These are phyloP conservation scores for Plantago lanceolata DNA, from an alignment of 305 asterid species.

Conservation along the genomic window DNA sequence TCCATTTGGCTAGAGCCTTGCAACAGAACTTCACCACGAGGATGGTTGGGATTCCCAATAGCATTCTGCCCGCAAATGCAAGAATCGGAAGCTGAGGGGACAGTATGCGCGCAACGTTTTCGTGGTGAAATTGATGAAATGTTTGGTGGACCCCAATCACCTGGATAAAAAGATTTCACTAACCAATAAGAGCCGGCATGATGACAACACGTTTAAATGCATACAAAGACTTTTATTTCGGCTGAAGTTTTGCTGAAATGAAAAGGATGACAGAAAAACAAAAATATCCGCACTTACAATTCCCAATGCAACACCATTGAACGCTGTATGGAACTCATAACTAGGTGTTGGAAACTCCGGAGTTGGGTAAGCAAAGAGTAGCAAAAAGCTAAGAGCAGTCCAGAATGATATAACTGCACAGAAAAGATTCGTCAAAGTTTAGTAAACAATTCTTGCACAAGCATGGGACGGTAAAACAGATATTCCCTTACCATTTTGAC, in stretches of 20 bases:
- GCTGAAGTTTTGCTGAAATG: background rate
- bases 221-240: background rate
- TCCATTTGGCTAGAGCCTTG: slow-evolving; percentile 88
- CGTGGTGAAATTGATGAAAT: slow-evolving; percentile 84
- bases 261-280: slow-evolving; percentile 7
- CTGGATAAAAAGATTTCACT: slow-evolving; percentile 39
- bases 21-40: slow-evolving; percentile 79
- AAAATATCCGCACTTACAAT: slow-evolving; percentile 56
- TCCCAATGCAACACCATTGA: slow-evolving; percentile 86
- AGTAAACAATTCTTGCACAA: background rate
- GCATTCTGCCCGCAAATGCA: slow-evolving; percentile 61
- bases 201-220: background rate
- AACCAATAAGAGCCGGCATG: slow-evolving; percentile 3
- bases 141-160: slow-evolving; percentile 87
- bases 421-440: slow-evolving; percentile 14
- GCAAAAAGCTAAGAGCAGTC: slow-evolving; percentile 70
- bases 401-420: slow-evolving; percentile 83
- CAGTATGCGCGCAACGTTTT: slow-evolving; percentile 59
- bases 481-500: slow-evolving; percentile 65
- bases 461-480: slow-evolving; percentile 10
- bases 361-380: slow-evolving; percentile 92
- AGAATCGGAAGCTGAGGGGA: slow-evolving; percentile 54
- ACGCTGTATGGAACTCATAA: slow-evolving; percentile 86
- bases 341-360: slow-evolving; percentile 90
- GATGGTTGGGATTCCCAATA: slow-evolving; percentile 76